Evolutionary conservation across 768 basidiomycete species (phyloP).

Genomic region (Jaapia argillacea): DNA sequence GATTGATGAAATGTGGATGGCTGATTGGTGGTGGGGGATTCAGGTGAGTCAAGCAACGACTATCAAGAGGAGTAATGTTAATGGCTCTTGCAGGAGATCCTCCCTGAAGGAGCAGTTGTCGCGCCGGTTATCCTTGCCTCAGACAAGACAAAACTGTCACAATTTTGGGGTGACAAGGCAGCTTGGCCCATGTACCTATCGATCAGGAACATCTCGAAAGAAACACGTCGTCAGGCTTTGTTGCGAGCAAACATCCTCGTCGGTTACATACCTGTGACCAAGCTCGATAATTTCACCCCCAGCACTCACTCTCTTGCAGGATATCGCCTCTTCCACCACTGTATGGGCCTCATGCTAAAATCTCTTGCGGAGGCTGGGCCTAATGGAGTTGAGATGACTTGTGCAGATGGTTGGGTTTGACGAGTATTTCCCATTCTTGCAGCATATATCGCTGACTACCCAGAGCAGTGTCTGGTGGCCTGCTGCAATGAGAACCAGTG

Average conservation of each 20-base stretch:
- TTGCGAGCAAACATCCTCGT: constrained; percentile 9
- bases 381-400: constrained; percentile 11
- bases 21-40: constrained; percentile 15
- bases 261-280: constrained; percentile 15
- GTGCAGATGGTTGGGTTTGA: constrained; percentile 9
- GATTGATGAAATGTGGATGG: constrained; percentile 15
- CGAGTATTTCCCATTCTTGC: constrained; percentile 13
- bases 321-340: constrained; percentile 15
- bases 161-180: constrained; percentile 7
- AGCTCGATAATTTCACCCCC: constrained; percentile 16
- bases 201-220: constrained; percentile 15
- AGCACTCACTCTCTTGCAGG: constrained; percentile 4
- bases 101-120: constrained; percentile 9
- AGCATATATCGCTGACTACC: constrained; percentile 16
- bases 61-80: neutral
- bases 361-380: constrained; percentile 9
- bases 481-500: constrained; percentile 10
- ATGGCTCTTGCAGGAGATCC: constrained; percentile 6
- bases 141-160: constrained; percentile 10
- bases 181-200: constrained; percentile 18
- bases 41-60: constrained; percentile 8
- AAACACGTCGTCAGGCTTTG: constrained; percentile 5
- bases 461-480: constrained; percentile 14
- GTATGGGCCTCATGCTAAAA: constrained; percentile 10
- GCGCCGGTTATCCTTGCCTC: constrained; percentile 5